Evolutionary conservation across 257 asterid species (phyloP).

Genomic region (Lavandula angustifolia): DNA sequence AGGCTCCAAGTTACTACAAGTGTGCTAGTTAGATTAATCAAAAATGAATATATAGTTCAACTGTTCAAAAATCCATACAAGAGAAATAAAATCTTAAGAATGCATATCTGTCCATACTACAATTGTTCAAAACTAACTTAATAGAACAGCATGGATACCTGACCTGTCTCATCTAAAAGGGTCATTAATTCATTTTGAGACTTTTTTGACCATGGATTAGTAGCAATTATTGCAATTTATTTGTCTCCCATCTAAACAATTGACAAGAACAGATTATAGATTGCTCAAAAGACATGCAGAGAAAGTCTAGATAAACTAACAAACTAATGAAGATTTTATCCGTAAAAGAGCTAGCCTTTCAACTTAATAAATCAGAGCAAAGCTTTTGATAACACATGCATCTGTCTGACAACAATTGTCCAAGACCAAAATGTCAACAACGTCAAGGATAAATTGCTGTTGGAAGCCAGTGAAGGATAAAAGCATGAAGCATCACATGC

Average conservation of each 20-base stretch:
- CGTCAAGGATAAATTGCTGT: too few relatives aligned
- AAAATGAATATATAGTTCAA: not conserved
- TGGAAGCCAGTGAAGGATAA: not conserved
- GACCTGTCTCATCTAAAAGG: too few relatives aligned
- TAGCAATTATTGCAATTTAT: too few relatives aligned
- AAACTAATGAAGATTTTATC: not conserved
- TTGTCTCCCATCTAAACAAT: too few relatives aligned
- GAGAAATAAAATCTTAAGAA: not conserved
- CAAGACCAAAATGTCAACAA: too few relatives aligned
- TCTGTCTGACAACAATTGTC: too few relatives aligned
- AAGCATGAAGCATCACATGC: conserved; percentile 18
- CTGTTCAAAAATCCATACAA: not conserved
- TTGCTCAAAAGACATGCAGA: not conserved
- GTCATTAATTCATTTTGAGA: too few relatives aligned
- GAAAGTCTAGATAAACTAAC: too few relatives aligned
- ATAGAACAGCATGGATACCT: not conserved
- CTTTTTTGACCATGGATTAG: too few relatives aligned
- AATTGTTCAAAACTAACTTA: not conserved
- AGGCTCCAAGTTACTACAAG: not conserved
- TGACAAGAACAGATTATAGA: too few relatives aligned
- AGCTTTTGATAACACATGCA: too few relatives aligned
- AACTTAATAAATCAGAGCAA: not conserved
- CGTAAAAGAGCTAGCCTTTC: not conserved
- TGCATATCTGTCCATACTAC: not conserved
- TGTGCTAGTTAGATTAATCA: not conserved